A percentile compares a stretch with the other conserved stretches of the same genome.
These are phyloP conservation scores for Rhizopogon salebrosus DNA, from an alignment of 768 basidiomycete genomes.

Conservation along the genomic window DNA sequence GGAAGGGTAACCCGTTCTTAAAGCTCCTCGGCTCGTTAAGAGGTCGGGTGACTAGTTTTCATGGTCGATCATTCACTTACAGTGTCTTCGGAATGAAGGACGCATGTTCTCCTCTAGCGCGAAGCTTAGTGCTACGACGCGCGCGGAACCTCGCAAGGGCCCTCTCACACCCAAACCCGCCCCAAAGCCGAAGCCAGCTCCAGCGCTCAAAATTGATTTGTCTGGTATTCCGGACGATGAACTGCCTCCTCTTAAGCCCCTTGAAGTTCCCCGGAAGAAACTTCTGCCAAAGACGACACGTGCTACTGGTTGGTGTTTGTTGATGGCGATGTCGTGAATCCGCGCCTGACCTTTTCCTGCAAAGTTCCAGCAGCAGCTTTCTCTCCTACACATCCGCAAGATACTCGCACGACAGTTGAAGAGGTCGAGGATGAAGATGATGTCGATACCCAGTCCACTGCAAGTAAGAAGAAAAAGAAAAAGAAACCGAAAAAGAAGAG, in stretches of 20 bases:
- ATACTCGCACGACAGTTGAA: conserved; percentile 48
- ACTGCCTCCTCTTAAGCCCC: conserved; percentile 2
- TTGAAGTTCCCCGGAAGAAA: conserved; percentile 9
- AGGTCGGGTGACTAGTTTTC: conserved; percentile 36
- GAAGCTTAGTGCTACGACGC: conserved; percentile 35
- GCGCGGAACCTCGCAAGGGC: conserved; percentile 28
- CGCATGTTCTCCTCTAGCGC: conserved; percentile 55
- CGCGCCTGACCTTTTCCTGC: neutral
- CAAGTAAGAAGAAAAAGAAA: conserved; percentile 65
- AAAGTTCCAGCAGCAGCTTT: conserved; percentile 7
- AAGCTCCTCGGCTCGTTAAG: conserved; percentile 69
- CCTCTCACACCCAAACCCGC: conserved; percentile 13
- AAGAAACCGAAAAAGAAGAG: conserved; percentile 76
- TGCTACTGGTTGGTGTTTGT: conserved; percentile 8
- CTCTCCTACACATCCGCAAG: conserved; percentile 29
- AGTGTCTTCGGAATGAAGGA: conserved; percentile 32
- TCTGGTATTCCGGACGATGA: conserved; percentile 9
- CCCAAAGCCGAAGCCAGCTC: conserved; percentile 5
- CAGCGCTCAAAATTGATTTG: conserved; percentile 5
- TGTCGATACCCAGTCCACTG: conserved; percentile 17
- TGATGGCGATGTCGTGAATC: neutral
- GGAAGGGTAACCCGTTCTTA: conserved; percentile 72
- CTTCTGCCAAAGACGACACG: neutral
- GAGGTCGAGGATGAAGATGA: conserved; percentile 72
- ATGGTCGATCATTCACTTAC: neutral